Percentiles rank a stretch among this genome's conserved stretches.
Conservation (phyloP, 768 basidiomycete species). For the Tylopilus rubrobrunneus region DNA sequence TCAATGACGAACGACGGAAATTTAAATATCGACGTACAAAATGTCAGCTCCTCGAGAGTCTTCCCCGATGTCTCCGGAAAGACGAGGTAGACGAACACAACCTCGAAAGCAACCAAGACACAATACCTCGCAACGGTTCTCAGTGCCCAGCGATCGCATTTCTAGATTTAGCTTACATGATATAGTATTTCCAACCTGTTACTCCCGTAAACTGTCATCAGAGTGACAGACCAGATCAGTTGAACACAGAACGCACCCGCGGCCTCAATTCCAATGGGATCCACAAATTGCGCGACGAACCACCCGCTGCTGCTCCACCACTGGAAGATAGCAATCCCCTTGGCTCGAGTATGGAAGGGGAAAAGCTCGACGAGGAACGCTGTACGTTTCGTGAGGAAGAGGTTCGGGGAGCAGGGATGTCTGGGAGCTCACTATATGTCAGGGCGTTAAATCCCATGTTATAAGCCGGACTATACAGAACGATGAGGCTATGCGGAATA, state of each 20-base stretch:
- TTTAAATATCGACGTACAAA: not conserved
- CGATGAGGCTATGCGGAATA: conserved; percentile 12
- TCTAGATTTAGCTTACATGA: conserved; percentile 3
- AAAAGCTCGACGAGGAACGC: conserved; percentile 52
- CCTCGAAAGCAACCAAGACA: conserved; percentile 12
- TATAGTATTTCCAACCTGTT: conserved; percentile 17
- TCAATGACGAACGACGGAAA: too few species aligned
- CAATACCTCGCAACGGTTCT: conserved; percentile 11
- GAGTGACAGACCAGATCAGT: too few species aligned
- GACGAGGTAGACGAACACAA: conserved; percentile 14
- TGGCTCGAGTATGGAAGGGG: conserved; percentile 58
- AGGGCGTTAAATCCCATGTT: conserved; percentile 9
- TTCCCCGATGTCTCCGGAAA: conserved; percentile 21
- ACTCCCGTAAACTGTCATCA: too few species aligned
- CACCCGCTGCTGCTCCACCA: conserved; percentile 43
- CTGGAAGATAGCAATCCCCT: conserved; percentile 59
- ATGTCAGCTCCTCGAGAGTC: conserved; percentile 18
- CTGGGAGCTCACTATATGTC: conserved; percentile 12
- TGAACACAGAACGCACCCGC: conserved; percentile 2
- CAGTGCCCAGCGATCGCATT: not conserved
- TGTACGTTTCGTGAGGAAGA: not conserved
- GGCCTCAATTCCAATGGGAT: conserved; percentile 15
- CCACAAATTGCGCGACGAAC: conserved; percentile 11
- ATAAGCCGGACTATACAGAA: conserved; percentile 16
- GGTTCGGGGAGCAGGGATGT: too few species aligned